Conservation (phyloP, 2,329 filamentous ascomycete genomes). For the Clonostachys rosea region DNA sequence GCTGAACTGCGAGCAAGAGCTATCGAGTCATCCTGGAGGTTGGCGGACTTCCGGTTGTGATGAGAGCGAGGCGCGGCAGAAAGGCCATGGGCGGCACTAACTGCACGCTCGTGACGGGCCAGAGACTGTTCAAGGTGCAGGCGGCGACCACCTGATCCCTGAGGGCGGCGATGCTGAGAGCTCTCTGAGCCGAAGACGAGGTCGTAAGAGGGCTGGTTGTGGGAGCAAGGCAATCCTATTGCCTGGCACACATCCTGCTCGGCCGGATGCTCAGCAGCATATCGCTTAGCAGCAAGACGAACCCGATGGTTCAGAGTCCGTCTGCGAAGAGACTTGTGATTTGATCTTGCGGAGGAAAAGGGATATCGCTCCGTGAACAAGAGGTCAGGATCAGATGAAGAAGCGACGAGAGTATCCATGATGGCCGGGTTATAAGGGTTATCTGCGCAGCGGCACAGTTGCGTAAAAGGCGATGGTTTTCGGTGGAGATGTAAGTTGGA, state of each 20-base stretch:
- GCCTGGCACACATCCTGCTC: background rate
- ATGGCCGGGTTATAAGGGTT: background rate
- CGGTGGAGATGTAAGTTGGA: too few species aligned
- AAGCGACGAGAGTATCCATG: background rate
- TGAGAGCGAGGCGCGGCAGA: too few species aligned
- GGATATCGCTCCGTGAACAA: too few species aligned
- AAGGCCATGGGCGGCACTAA: too few species aligned
- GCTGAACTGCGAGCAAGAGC: slow-evolving; percentile 25
- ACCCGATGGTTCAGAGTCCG: slow-evolving; percentile 3
- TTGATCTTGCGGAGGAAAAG: too few species aligned
- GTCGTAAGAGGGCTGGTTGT: background rate
- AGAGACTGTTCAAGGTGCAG: background rate
- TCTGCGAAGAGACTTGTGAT: background rate
- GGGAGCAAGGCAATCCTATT: background rate
- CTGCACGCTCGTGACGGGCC: too few species aligned
- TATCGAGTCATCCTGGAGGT: slow-evolving; percentile 17
- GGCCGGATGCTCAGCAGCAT: background rate
- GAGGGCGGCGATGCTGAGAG: background rate
- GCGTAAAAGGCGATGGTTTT: background rate
- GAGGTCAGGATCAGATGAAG: too few species aligned
- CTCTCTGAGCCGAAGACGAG: background rate
- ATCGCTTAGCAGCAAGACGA: slow-evolving; percentile 4
- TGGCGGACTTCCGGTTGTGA: too few species aligned
- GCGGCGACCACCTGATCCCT: background rate
- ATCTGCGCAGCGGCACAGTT: too few species aligned